Conservation (phyloP, 768 basidiomycete genomes). For the Hydnomerulius pinastri region DNA sequence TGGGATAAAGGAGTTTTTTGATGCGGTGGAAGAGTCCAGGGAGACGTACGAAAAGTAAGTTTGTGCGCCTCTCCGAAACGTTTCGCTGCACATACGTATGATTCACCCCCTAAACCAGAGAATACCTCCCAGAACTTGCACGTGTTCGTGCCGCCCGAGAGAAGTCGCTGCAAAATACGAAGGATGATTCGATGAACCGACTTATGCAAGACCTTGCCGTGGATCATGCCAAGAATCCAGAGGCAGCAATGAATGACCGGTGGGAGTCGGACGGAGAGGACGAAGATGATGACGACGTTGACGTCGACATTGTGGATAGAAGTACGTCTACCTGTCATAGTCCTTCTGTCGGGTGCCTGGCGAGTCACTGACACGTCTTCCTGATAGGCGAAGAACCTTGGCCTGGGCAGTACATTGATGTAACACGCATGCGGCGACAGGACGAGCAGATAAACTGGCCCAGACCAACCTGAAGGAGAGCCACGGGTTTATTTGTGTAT, state of each 20-base stretch:
- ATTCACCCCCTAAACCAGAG: slow-evolving; percentile 47
- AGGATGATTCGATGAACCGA: slow-evolving; percentile 75
- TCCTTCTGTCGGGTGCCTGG: slow-evolving; percentile 2
- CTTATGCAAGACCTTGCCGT: slow-evolving; percentile 80
- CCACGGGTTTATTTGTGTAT: neutral
- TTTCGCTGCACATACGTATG: slow-evolving; percentile 5
- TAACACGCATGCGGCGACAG: slow-evolving; percentile 59
- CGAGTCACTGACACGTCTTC: slow-evolving; percentile 12
- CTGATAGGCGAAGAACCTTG: slow-evolving; percentile 63
- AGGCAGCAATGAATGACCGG: slow-evolving; percentile 51
- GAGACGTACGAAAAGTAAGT: slow-evolving; percentile 86
- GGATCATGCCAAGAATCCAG: slow-evolving; percentile 67
- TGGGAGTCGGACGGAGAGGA: slow-evolving; percentile 65
- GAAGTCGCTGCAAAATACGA: slow-evolving; percentile 60
- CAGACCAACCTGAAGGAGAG: slow-evolving; percentile 52
- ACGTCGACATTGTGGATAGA: slow-evolving; percentile 65
- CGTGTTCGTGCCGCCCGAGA: slow-evolving; percentile 67
- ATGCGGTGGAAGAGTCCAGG: slow-evolving; percentile 85
- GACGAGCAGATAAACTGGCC: slow-evolving; percentile 72
- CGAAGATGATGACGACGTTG: slow-evolving; percentile 51
- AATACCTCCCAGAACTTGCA: slow-evolving; percentile 89
- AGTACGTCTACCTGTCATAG: slow-evolving; percentile 48
- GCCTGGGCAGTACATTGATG: slow-evolving; percentile 76
- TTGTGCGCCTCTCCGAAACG: neutral
- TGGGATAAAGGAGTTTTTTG: slow-evolving; percentile 89